A percentile compares a stretch with the other conserved stretches of the same genome.
phyloP scores from a whole-genome alignment of 1,284 basidiomycete genomes.

The Cryptococcus sp. region DNA sequence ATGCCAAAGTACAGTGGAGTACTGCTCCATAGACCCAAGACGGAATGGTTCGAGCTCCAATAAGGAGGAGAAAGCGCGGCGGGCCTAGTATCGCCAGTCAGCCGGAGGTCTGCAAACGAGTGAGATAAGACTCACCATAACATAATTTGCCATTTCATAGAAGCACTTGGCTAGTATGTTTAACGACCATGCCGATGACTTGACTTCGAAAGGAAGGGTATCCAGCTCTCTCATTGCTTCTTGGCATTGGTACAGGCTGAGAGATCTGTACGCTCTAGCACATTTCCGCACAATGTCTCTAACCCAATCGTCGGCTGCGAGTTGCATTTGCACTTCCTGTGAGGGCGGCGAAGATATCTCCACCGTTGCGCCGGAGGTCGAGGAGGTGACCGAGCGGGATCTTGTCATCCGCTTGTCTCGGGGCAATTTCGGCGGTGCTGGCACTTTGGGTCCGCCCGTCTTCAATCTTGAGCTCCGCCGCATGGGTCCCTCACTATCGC shows the following conservation, averaged over 20 bases:
- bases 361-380: constrained; percentile 64
- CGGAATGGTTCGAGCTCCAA: constrained; percentile 80
- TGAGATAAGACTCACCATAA: constrained; percentile 63
- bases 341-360: constrained; percentile 64
- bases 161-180: constrained; percentile 79
- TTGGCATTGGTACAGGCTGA: constrained; percentile 74
- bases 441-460: constrained; percentile 21
- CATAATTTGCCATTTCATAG: constrained; percentile 84
- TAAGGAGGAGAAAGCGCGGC: constrained; percentile 79
- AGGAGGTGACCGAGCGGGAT: constrained; percentile 55
- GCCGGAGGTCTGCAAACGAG: background rate
- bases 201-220: constrained; percentile 71
- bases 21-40: constrained; percentile 86
- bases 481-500: constrained; percentile 30
- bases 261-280: constrained; percentile 70
- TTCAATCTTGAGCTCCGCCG: constrained; percentile 45
- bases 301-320: constrained; percentile 76
- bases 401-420: constrained; percentile 33
- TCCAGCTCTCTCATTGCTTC: constrained; percentile 74
- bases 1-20: constrained; percentile 93
- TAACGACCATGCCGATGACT: constrained; percentile 73
- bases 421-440: constrained; percentile 16
- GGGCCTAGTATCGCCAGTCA: constrained; percentile 61
- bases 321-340: constrained; percentile 68
- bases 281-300: constrained; percentile 78